Conservation (phyloP, 148 eudicot genomes). For the Suaeda aralocaspica region DNA sequence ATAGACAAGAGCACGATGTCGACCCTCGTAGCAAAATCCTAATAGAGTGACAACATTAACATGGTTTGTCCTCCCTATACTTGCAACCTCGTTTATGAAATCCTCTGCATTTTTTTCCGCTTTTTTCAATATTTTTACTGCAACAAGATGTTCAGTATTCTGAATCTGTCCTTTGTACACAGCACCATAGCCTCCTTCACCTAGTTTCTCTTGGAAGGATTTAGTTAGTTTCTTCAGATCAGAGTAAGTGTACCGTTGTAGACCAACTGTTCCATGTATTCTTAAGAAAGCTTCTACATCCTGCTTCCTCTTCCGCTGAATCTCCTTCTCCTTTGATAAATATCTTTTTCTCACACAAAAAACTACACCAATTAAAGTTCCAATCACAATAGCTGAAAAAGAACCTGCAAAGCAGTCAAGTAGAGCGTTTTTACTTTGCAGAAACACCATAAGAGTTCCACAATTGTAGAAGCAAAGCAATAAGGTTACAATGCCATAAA, state of each 20-base stretch:
- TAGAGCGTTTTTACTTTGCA: too few species aligned
- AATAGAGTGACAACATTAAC: constrained; percentile 53
- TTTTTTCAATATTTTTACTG: constrained; percentile 55
- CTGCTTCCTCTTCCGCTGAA: constrained; percentile 1
- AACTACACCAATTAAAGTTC: background rate
- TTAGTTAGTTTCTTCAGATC: constrained; percentile 74
- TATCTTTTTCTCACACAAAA: background rate
- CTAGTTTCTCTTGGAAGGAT: constrained; percentile 57
- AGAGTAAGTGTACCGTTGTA: constrained; percentile 41
- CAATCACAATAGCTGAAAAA: constrained; percentile 7
- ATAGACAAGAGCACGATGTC: constrained; percentile 60
- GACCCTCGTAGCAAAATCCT: constrained; percentile 55
- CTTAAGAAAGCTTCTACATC: constrained; percentile 25
- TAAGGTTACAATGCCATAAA: background rate
- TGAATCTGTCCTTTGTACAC: constrained; percentile 66
- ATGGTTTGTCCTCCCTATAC: constrained; percentile 64
- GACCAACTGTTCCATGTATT: constrained; percentile 28
- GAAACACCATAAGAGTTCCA: background rate
- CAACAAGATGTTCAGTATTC: constrained; percentile 51
- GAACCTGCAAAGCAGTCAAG: constrained; percentile 17
- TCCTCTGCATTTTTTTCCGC: constrained; percentile 22
- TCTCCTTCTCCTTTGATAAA: background rate
- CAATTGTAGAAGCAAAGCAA: background rate
- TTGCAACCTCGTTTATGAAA: constrained; percentile 56
- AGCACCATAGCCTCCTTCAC: constrained; percentile 78